phyloP scores from a whole-genome alignment of 768 basidiomycete genomes.

The Hemileccinum impolitum region DNA sequence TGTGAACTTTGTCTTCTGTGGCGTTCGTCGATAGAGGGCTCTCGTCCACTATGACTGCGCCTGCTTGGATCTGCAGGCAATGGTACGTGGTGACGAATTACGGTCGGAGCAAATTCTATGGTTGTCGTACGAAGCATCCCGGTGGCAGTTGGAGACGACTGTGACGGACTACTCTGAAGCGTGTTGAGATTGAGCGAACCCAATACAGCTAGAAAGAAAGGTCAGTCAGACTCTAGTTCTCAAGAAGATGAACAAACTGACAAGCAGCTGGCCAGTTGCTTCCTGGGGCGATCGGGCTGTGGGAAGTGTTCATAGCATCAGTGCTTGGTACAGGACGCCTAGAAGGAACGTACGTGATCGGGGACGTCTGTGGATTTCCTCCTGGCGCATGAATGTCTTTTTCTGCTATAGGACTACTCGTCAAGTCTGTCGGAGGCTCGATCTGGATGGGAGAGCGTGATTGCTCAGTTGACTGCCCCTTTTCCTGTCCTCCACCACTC shows the following conservation, averaged over 20 bases:
- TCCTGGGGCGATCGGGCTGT: conserved; percentile 33
- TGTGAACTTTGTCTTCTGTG: conserved; percentile 6
- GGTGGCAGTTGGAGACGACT: background rate
- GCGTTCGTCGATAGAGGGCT: conserved; percentile 5
- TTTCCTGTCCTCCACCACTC: conserved; percentile 4
- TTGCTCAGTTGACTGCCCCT: background rate
- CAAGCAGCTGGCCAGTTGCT: background rate
- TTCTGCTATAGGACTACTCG: background rate
- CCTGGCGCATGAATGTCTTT: background rate
- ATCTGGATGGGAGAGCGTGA: conserved; percentile 3
- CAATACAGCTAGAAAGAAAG: conserved; percentile 9
- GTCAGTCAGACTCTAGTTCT: background rate
- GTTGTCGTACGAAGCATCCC: conserved; percentile 43
- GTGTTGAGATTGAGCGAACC: conserved; percentile 1
- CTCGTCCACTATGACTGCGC: conserved; percentile 13
- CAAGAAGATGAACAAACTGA: conserved; percentile 6
- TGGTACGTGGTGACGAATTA: conserved; percentile 26
- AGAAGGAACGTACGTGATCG: conserved; percentile 9
- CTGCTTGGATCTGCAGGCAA: conserved; percentile 27
- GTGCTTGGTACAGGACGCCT: background rate
- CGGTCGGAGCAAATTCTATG: conserved; percentile 48
- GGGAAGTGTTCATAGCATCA: conserved; percentile 21
- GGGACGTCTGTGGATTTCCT: background rate
- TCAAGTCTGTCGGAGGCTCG: background rate
- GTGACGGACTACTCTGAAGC: conserved; percentile 4